Percentiles rank a stretch among this genome's conserved stretches.
These are phyloP conservation scores for Termitomyces sp. DNA, from an alignment of 768 basidiomycete genomes.

Conservation along the genomic window DNA sequence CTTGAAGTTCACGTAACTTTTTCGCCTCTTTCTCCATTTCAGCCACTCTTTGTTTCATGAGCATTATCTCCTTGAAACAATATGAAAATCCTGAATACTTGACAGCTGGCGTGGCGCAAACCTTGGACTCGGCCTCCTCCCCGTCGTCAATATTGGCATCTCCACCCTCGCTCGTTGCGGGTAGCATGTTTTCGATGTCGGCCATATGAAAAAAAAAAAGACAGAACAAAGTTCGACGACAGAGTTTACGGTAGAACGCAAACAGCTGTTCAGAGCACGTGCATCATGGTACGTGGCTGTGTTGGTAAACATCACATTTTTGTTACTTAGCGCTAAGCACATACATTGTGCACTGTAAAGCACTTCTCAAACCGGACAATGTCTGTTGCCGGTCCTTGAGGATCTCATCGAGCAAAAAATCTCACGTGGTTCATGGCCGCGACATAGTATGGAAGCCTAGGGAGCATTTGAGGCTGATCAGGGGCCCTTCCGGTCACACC, in stretches of 20 bases:
- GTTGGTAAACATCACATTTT: not conserved
- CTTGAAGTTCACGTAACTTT: conserved; percentile 83
- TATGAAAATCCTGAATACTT: conserved; percentile 10
- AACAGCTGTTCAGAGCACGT: conserved; percentile 11
- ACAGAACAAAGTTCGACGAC: conserved; percentile 6
- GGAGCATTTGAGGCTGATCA: conserved; percentile 7
- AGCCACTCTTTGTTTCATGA: conserved; percentile 89
- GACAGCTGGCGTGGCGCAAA: conserved; percentile 15
- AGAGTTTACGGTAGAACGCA: conserved; percentile 6
- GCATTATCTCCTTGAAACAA: conserved; percentile 66
- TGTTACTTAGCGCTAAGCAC: not conserved
- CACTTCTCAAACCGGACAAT: not conserved
- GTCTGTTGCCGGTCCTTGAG: not conserved
- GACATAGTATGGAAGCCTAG: not conserved
- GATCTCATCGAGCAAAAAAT: not conserved
- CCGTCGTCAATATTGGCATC: conserved; percentile 47
- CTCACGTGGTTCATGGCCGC: conserved; percentile 1
- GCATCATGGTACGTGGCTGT: conserved; percentile 4
- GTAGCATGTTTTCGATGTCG: conserved; percentile 43
- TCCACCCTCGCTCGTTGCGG: conserved; percentile 25
- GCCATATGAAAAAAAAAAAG: conserved; percentile 29
- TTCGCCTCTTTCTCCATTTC: conserved; percentile 92
- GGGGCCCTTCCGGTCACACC: conserved; percentile 5
- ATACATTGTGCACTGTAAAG: not conserved
- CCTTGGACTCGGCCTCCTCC: conserved; percentile 63